Conservation (phyloP, 257 asterid species). For the Hygrophila difformis region DNA sequence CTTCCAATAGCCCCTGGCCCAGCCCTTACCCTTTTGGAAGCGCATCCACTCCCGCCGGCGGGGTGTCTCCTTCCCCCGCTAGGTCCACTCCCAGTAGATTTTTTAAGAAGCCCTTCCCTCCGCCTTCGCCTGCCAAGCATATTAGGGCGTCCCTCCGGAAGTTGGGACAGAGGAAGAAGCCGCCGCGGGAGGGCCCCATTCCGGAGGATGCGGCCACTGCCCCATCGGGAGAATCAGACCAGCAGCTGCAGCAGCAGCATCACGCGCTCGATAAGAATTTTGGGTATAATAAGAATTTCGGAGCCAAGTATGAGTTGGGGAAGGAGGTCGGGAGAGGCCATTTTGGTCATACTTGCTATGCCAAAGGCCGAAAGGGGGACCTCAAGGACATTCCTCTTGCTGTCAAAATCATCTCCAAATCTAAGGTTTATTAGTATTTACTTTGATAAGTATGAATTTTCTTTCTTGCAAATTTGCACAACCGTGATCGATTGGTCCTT, state of each 20-base stretch:
- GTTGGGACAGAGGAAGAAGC: constrained; percentile 59
- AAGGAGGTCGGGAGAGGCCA: constrained; percentile 95
- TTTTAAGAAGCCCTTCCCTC: constrained; percentile 79
- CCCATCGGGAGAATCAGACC: constrained; percentile 9
- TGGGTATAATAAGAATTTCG: constrained; percentile 76
- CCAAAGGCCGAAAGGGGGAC: constrained; percentile 68
- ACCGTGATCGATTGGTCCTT: no score
- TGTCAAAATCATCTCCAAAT: constrained; percentile 84
- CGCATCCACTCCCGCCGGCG: constrained; percentile 39
- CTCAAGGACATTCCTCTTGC: constrained; percentile 81
- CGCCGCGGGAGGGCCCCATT: constrained; percentile 61
- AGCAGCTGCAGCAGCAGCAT: constrained; percentile 25
- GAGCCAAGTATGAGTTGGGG: constrained; percentile 88
- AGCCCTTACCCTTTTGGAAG: constrained; percentile 73
- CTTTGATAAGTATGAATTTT: neutral
- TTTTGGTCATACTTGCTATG: constrained; percentile 93
- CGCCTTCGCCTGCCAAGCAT: constrained; percentile 97
- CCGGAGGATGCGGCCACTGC: constrained; percentile 49
- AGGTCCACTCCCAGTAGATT: constrained; percentile 87
- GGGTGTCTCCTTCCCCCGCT: constrained; percentile 76
- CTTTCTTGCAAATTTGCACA: constrained; percentile 1
- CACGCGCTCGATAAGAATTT: constrained; percentile 66
- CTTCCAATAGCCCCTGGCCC: constrained; percentile 69
- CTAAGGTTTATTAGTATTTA: constrained; percentile 48
- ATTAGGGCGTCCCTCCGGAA: constrained; percentile 82